Conservation (phyloP, 192 early-diverging fungal genomes). For the Coemansia sp. region DNA sequence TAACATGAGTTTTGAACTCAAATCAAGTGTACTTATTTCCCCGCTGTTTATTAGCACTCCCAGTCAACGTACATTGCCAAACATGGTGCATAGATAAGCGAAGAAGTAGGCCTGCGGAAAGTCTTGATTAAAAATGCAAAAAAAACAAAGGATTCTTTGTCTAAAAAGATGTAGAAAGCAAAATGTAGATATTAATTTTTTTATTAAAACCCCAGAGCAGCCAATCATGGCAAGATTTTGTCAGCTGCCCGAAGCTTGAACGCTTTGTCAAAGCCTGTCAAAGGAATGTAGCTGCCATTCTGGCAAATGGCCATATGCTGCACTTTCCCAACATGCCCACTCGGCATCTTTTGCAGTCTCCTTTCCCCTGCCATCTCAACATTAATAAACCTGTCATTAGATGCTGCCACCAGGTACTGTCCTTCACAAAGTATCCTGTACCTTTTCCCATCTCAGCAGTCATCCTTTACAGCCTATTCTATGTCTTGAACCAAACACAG, state of each 20-base stretch:
- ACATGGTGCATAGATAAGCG: background rate
- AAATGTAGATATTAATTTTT: background rate
- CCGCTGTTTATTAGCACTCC: background rate
- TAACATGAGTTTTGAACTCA: background rate
- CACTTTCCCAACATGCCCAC: constrained; percentile 90
- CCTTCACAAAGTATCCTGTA: constrained; percentile 57
- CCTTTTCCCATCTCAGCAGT: background rate
- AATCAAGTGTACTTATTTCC: background rate
- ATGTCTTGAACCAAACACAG: no score
- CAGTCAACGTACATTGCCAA: background rate
- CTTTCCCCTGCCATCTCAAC: constrained; percentile 92
- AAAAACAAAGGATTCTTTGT: background rate
- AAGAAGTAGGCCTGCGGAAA: background rate
- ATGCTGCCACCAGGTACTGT: constrained; percentile 72
- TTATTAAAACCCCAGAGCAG: background rate
- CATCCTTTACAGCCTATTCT: background rate
- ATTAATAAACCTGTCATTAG: constrained; percentile 89
- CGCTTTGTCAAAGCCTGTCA: constrained; percentile 85
- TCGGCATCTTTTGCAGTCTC: constrained; percentile 81
- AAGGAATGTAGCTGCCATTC: constrained; percentile 83
- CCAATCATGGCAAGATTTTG: constrained; percentile 12
- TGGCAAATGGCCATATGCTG: constrained; percentile 76
- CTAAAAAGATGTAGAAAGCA: background rate
- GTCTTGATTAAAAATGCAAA: background rate
- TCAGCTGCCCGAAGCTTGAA: constrained; percentile 87